A percentile compares a stretch with the other conserved stretches of the same genome.
Evolutionary conservation across 345 rosid genomes (phyloP).

Genomic region (Chamaenerion angustifolium): DNA sequence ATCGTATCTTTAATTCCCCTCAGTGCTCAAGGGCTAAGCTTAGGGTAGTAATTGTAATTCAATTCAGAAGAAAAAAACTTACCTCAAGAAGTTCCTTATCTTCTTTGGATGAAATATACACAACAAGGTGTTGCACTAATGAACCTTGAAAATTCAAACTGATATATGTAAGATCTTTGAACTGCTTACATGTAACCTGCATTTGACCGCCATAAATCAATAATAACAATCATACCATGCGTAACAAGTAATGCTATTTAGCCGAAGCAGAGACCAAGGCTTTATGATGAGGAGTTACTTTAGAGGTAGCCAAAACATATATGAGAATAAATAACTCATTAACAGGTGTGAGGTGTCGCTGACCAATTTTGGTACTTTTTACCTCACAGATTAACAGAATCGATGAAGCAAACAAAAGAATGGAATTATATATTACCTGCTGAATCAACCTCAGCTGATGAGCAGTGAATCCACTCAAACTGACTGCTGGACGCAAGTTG

Average conservation of each 20-base stretch:
- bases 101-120: constrained; percentile 48
- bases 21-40: not conserved
- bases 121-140: constrained; percentile 31
- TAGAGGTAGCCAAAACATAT: no score
- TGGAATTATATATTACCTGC: constrained; percentile 35
- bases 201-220: constrained; percentile 3
- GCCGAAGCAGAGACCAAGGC: no score
- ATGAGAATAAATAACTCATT: no score
- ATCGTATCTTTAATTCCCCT: not conserved
- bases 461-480: constrained; percentile 52
- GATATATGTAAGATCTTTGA: constrained; percentile 55
- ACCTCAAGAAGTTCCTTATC: constrained; percentile 63
- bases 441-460: constrained; percentile 71
- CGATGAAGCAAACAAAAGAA: not conserved
- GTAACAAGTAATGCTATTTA: no score
- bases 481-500: constrained; percentile 61
- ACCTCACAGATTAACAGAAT: no score
- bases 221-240: not conserved
- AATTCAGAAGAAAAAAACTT: constrained; percentile 12
- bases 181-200: constrained; percentile 57
- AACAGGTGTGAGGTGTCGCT: no score
- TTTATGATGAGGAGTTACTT: no score
- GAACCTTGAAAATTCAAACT: constrained; percentile 23
- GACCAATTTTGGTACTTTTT: no score
- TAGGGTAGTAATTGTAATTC: not conserved